Base-by-base conservation (phyloP, 1,284 basidiomycete genomes). In the Leucoagaricus sp. region DNA sequence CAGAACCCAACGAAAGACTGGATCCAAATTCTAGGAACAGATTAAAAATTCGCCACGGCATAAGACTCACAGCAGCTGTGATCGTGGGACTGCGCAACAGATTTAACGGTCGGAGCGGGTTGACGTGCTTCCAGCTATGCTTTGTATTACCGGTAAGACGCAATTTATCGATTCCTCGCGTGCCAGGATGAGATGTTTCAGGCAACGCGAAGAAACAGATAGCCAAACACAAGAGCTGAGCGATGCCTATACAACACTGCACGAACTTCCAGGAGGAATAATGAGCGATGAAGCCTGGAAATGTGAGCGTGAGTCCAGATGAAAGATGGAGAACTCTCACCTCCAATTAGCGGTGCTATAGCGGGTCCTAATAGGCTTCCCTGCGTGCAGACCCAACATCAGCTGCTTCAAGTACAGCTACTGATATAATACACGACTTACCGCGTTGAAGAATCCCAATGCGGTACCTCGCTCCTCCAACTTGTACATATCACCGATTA, bases 261-360 rank as follows among this genome's bases (percentile, higher is more conserved):
- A 88, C 83, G 1, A 79, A 66, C 2, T 89, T 79, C 91, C 91
- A 93, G 0, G 88, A 86, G 38, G 74, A 75, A 60, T 84, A 85
- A 50, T 82, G 72, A 0, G 84, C 74, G 0, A 75, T 69, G 25
- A 74, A 17, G 31, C 82, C 83, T 71, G 41, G 28, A 10, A 21
- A 44, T 19, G 6, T 33, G 7, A 33, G 31, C 31, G 31, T 29
- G 28, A 36, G 25, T 47, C 15, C 9, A 12, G 45, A 13, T 25
- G 25, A 29, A 49, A 55, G 31, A 33, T 56, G 29, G 33, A 15
- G 26, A 41, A 12, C 0, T 44, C 59, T 55, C 53, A 78, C 77
- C 80, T 67, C 78, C 79, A 0, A 69, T 59, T 9, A 75, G 62
- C 0, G 81, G 78, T 1, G 79, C 77, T 19, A 79, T 60, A 0